Base-by-base conservation (phyloP, 1,284 basidiomycete genomes). In the Apiotrichum gracile region DNA sequence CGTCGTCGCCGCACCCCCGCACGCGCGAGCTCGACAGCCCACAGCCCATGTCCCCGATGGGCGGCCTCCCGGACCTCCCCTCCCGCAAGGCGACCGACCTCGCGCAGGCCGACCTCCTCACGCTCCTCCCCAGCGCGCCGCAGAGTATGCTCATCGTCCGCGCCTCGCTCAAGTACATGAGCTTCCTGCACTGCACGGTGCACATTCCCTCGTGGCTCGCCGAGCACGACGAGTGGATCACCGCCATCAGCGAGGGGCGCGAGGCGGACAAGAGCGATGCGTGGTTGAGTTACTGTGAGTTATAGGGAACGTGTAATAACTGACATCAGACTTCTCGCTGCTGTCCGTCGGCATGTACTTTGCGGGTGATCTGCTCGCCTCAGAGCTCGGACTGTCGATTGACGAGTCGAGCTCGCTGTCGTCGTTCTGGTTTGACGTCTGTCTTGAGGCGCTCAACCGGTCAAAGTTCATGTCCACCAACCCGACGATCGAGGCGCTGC, bases 201-300 rank as follows among this genome's bases (percentile, higher is more conserved):
- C 65, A 67, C 43, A 49, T 62, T 21, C 65, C 65, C 2, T 56
- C 49, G 1, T 67, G 61, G 41, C 44, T 67, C 8, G 33, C 34
- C 5, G 60, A 63, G 39, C 65, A 67, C 33, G 61, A 65, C 37
- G 49, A 54, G 41, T 67, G 65, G 65, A 61, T 63, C 22, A 40
- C 41, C 7, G 52, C 48, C 1, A 43, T 64, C 10, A 57, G 51
- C 40, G 53, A 57, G 25, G 59, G 59, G 16, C 34, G 51, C 9
- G 49, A 54, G 38, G 41, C 44, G 17, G 55, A 51, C 21, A 61
- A 61, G 49, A 49, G 55, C 34, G 59, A 61, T 29, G 59, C 59
- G 9, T 61, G 59, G 59, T 33, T 61, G 5, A 56, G 54, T 14
- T 53, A 51, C 33, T 59, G 57, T 59, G 33, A 55, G 57, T 52